Evolutionary conservation across 305 asterid species (phyloP).

Genomic region (Withania somnifera): DNA sequence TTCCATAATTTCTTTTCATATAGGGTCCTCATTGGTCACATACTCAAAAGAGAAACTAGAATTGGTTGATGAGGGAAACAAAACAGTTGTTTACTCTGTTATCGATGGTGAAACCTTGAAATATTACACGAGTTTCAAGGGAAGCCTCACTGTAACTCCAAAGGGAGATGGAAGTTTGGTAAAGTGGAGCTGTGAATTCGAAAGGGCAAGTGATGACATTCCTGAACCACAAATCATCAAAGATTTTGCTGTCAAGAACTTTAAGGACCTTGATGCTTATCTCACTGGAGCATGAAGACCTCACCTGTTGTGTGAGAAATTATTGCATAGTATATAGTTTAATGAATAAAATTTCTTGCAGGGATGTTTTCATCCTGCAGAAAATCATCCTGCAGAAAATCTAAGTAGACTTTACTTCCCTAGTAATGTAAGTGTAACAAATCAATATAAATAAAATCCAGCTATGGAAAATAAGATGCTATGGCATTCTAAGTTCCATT

Average conservation of each 20-base stretch:
- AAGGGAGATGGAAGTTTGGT: constrained; percentile 38
- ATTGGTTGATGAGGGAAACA: constrained; percentile 48
- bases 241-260: constrained; percentile 31
- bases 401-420: not conserved
- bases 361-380: no score
- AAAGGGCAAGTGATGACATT: constrained; percentile 46
- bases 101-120: constrained; percentile 55
- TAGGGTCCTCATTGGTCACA: constrained; percentile 31
- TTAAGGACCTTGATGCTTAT: constrained; percentile 39
- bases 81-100: constrained; percentile 26
- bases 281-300: constrained; percentile 15
- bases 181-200: constrained; percentile 55
- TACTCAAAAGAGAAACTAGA: constrained; percentile 58
- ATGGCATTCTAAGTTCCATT: not conserved
- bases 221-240: constrained; percentile 40
- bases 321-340: not conserved
- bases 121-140: constrained; percentile 52
- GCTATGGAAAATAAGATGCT: not conserved
- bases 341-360: not conserved
- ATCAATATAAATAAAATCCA: not conserved
- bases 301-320: not conserved
- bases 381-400: not conserved
- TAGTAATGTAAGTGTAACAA: not conserved
- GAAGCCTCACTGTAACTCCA: constrained; percentile 19
- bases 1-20: not conserved